A percentile compares a stretch with the other conserved stretches of the same genome.
These are phyloP conservation scores for Abrus pulchellus DNA, from an alignment of 306 rosid genomes.

Conservation along the genomic window DNA sequence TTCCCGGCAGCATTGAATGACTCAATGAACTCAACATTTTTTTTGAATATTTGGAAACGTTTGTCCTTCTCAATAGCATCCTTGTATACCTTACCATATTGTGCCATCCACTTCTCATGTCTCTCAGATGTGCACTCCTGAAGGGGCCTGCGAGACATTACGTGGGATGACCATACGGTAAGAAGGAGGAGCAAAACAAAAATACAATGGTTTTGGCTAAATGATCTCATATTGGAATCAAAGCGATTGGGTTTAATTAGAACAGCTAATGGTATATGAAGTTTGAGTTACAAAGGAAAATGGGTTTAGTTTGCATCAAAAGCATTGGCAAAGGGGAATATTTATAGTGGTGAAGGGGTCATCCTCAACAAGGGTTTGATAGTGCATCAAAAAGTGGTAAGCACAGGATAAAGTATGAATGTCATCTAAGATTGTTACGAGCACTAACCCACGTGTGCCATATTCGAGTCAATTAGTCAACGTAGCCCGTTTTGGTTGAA, in stretches of 20 bases:
- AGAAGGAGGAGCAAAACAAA: constrained; percentile 11
- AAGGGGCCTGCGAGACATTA: constrained; percentile 22
- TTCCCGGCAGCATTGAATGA: constrained; percentile 42
- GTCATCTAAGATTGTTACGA: no score
- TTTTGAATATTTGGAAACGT: constrained; percentile 43
- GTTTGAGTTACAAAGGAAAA: no score
- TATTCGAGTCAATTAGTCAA: no score
- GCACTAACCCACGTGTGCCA: no score
- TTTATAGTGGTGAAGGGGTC: no score
- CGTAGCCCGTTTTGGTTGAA: no score
- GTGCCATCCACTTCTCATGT: constrained; percentile 48
- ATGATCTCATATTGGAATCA: not conserved
- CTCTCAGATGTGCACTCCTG: not conserved
- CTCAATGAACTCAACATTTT: constrained; percentile 43
- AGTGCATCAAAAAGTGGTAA: no score
- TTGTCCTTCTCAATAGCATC: constrained; percentile 42
- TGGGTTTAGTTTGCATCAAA: not conserved
- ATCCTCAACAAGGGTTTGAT: no score
- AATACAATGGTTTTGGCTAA: constrained; percentile 6
- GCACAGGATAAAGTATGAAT: no score
- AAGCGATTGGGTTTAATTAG: not conserved
- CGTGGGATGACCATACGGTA: constrained; percentile 30
- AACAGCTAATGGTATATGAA: not conserved
- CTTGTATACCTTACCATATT: constrained; percentile 26
- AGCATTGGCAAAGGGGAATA: no score